Evolutionary conservation across 2,329 filamentous ascomycete genomes (phyloP).

Genomic region (Cryoendolithus antarcticus): DNA sequence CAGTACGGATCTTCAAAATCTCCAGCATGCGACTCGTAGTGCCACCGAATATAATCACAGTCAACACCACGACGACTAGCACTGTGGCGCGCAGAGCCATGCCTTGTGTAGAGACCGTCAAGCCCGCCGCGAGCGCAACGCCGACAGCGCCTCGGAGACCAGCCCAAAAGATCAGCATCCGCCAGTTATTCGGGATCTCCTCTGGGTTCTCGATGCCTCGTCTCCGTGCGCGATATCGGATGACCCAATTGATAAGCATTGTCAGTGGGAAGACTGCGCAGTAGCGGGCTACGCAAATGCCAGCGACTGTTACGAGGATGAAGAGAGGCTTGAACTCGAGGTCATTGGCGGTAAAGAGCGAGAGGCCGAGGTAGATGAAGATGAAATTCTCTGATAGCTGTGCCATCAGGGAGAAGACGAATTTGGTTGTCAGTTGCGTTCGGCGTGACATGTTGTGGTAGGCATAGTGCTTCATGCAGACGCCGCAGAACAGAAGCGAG

Average conservation of each 20-base stretch:
- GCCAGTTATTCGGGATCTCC: conserved; percentile 86
- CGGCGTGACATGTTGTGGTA: conserved; percentile 99
- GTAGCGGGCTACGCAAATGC: conserved; percentile 86
- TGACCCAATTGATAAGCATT: conserved; percentile 80
- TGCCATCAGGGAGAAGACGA: conserved; percentile 86
- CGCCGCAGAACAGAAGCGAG: conserved; percentile 91
- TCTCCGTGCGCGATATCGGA: conserved; percentile 69
- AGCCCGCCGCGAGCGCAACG: conserved; percentile 80
- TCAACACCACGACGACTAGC: conserved; percentile 92
- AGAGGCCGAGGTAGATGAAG: conserved; percentile 94
- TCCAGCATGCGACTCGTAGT: conserved; percentile 97
- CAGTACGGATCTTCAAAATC: conserved; percentile 90
- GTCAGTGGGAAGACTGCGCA: conserved; percentile 91
- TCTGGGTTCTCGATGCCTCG: conserved; percentile 66
- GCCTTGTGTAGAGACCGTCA: conserved; percentile 63
- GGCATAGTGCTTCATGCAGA: conserved; percentile 95
- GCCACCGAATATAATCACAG: conserved; percentile 96
- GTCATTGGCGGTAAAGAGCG: conserved; percentile 81
- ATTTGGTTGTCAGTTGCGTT: conserved; percentile 95
- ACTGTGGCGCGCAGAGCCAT: conserved; percentile 83
- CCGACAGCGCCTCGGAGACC: conserved; percentile 90
- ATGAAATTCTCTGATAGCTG: conserved; percentile 98
- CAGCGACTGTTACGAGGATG: conserved; percentile 81
- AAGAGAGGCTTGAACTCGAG: conserved; percentile 88
- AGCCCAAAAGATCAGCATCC: conserved; percentile 99